Percentiles rank a stretch among this genome's conserved stretches.
phyloP scores from a whole-genome alignment of 2,329 filamentous ascomycete genomes.

The Stachybotrys chartarum region DNA sequence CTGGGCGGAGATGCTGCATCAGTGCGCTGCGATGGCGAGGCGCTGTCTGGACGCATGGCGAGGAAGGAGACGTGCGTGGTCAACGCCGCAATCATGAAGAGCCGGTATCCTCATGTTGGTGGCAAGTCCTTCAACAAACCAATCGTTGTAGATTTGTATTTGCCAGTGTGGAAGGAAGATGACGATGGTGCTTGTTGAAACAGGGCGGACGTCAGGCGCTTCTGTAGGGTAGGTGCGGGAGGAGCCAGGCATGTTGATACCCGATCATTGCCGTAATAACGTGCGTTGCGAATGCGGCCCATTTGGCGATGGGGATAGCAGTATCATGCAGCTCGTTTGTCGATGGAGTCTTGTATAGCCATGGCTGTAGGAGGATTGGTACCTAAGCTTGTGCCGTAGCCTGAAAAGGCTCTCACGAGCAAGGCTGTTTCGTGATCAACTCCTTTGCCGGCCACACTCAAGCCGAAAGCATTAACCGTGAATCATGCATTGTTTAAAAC shows the following conservation, averaged over 20 bases:
- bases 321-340: too few species aligned
- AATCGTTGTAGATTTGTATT: constrained; percentile 74
- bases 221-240: constrained; percentile 7
- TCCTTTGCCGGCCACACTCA: not conserved
- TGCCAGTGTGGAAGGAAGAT: constrained; percentile 42
- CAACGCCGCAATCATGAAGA: constrained; percentile 70
- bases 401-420: too few species aligned
- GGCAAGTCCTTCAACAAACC: constrained; percentile 68
- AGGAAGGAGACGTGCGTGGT: constrained; percentile 68
- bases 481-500: not conserved
- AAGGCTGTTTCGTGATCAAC: too few species aligned
- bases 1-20: constrained; percentile 36
- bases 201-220: not conserved
- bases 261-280: constrained; percentile 8
- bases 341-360: too few species aligned
- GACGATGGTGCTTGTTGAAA: not conserved
- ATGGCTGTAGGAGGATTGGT: too few species aligned
- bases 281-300: too few species aligned
- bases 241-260: constrained; percentile 10
- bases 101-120: constrained; percentile 53
- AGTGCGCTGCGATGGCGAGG: constrained; percentile 30
- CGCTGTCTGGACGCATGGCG: constrained; percentile 32
- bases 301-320: too few species aligned
- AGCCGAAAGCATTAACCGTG: not conserved
- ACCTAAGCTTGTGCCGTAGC: too few species aligned